Evolutionary conservation across 2,329 filamentous ascomycete species (phyloP), one percentile per base, ranked within the genome.

Genomic region (Podosphaera aphanis): DNA sequence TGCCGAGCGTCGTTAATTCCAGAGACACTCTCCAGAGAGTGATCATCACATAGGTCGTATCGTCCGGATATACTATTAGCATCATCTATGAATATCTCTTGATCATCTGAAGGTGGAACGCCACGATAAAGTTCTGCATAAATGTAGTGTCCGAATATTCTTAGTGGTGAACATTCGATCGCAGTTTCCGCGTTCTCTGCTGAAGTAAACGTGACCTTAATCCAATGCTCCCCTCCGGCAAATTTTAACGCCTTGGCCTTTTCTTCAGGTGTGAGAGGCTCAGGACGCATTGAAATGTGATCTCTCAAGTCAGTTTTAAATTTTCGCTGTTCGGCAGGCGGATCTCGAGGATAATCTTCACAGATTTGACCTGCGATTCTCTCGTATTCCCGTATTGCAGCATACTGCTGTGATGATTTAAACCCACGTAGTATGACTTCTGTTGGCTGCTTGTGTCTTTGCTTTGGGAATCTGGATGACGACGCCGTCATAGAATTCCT

Each of bases 351-450:
- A 62, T 95, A 95, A 63, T 94, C 86, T 64, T 95, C 88, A 62
- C 86, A 86, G 59, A 94, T 83, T 50, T 74, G 66, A 21, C 86
- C 86, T 5, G 83, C 88, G 37, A 93, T 76, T 49, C 78, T 73
- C 65, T 94, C 88, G 64, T 81, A 95, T 63, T 83, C 83, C 53
- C 81, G 77, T 54, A 95, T 78, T 29, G 85, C 85, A 23, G 86
- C 84, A 71, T 90, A 94, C 66, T 84, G 69, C 62, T 77, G 65
- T 61, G 74, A 61, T 1, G 66, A 60, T 15, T 69, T 71, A 62
- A 86, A 94, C 25, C 88, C 88, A 53, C 86, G 82, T 15, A 95
- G 68, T 46, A 93, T 75, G 50, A 93, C 73, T 62, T 94, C 85
- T 35, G 82, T 79, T 2, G 77, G 73, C 51, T 73, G 69, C 50